Evolutionary conservation across 2,329 filamentous ascomycete genomes (phyloP), one percentile per base, ranked within the genome.

Genomic region (Claviceps lovelessii): DNA sequence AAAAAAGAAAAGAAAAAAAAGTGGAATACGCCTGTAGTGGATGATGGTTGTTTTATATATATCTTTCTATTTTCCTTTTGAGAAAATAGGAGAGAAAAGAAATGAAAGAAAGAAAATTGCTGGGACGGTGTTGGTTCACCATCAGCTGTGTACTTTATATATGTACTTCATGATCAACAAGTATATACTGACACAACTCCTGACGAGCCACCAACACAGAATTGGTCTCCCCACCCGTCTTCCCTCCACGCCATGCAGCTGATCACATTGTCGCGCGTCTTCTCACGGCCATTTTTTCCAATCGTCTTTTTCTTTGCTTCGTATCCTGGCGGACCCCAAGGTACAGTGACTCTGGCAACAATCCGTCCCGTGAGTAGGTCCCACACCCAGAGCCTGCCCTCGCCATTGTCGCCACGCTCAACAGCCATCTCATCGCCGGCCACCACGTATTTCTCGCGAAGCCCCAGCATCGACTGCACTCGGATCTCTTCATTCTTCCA

Each of bases 381-480:
- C 91, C 91, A 97, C 1, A 82, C 88, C 73, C 84, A 84, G 8
- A 90, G 70, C 62, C 76, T 75, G 2, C 86, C 86, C 57, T 85
- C 74, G 3, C 70, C 71, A 51, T 58, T 56, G 2, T 54, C 45
- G 23, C 54, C 63, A 44, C 59, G 35, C 35, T 62, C 65, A 23
- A 57, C 66, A 1, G 61, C 63, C 53, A 79, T 75, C 69, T 96
- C 90, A 63, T 90, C 89, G 8, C 91, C 91, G 52, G 82, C 86
- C 4, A 96, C 63, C 1, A 93, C 88, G 51, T 85, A 84, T 57
- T 80, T 83, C 69, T 95, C 91, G 58, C 79, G 83, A 35, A 81
- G 77, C 0, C 88, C 90, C 55, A 96, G 73, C 5, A 87, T 76
- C 44, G 84, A 84, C 67, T 89, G 82, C 37, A 94, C 76, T n/a